A percentile compares a stretch with the other conserved stretches of the same genome.
Conservation (phyloP, 2,329 filamentous ascomycete genomes). For the Colletotrichum brevisporum region DNA sequence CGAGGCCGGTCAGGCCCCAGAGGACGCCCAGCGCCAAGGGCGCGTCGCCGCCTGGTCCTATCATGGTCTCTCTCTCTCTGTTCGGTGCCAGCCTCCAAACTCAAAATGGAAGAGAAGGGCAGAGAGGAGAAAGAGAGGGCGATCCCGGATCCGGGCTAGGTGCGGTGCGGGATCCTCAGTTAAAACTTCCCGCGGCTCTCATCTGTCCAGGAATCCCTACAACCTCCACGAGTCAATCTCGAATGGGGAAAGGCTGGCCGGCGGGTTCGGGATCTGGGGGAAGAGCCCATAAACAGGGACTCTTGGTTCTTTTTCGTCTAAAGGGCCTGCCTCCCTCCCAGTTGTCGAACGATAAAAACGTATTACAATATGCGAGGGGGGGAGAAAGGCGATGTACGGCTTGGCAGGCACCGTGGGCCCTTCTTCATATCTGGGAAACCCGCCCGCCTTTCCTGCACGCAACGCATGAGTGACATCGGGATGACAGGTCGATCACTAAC, state of each 20-base stretch:
- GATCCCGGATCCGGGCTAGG: conserved; percentile 2
- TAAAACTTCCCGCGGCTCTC: conserved; percentile 25
- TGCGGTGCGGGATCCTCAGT: conserved; percentile 10
- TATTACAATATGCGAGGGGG: not conserved
- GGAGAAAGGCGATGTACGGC: not conserved
- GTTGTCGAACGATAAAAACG: not conserved
- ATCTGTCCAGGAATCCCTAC: conserved; percentile 15
- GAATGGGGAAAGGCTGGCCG: conserved; percentile 1
- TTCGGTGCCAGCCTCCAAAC: conserved; percentile 19
- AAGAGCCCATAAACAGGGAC: not conserved
- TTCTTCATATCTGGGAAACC: conserved; percentile 18
- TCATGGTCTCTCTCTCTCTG: conserved; percentile 24
- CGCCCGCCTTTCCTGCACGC: not conserved
- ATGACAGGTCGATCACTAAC: conserved; percentile 31
- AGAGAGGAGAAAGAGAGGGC: conserved; percentile 15
- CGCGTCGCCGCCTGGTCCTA: conserved; percentile 38
- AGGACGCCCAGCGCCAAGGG: conserved; percentile 44
- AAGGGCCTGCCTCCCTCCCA: not conserved
- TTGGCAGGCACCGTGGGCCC: conserved; percentile 3
- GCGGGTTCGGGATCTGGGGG: conserved; percentile 15
- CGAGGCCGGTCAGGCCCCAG: conserved; percentile 46
- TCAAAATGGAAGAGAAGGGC: not conserved
- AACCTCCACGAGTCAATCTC: conserved; percentile 15
- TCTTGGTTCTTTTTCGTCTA: not conserved
- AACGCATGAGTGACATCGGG: conserved; percentile 9